Percentiles rank a stretch among this genome's conserved stretches.
These are phyloP conservation scores for Polysphondylium violaceum DNA, from an alignment of 78 protist genomes.

Conservation along the genomic window DNA sequence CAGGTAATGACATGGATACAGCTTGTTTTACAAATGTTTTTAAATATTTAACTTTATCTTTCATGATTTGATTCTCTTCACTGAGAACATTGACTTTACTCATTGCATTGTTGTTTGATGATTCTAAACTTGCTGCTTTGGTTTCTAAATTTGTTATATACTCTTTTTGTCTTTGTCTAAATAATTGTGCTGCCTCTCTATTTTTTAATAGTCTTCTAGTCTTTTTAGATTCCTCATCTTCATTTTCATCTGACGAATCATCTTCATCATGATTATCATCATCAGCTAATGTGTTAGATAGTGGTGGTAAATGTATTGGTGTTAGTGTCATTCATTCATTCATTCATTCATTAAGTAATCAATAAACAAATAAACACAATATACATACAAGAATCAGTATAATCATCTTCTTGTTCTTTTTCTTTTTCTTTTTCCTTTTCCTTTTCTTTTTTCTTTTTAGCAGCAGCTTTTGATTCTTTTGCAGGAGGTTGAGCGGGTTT, in stretches of 20 bases:
- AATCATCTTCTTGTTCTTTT: constrained; percentile 11
- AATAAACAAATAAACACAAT: background rate
- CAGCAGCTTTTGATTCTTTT: background rate
- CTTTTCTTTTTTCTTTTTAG: constrained; percentile 10
- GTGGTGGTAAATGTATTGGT: background rate
- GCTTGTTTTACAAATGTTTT: constrained; percentile 74
- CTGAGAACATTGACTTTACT: constrained; percentile 11
- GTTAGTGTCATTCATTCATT: too few relatives aligned
- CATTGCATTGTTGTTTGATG: constrained; percentile 13
- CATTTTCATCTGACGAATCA: constrained; percentile 8
- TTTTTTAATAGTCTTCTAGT: constrained; percentile 50
- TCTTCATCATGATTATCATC: constrained; percentile 34
- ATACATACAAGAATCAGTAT: constrained; percentile 16
- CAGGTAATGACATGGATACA: constrained; percentile 25
- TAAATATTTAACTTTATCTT: constrained; percentile 47
- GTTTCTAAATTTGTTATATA: constrained; percentile 37
- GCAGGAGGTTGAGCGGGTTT: background rate
- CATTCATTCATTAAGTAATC: background rate
- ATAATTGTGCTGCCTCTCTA: constrained; percentile 71
- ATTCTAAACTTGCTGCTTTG: constrained; percentile 35
- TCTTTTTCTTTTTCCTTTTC: background rate
- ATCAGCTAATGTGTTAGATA: too few relatives aligned
- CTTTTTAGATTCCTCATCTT: background rate
- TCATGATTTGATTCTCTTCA: constrained; percentile 44
- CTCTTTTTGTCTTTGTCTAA: constrained; percentile 71